Percentiles rank a stretch among this genome's conserved stretches.
phyloP scores from a whole-genome alignment of 2,329 filamentous ascomycete genomes.

The Aspergillus persii region DNA sequence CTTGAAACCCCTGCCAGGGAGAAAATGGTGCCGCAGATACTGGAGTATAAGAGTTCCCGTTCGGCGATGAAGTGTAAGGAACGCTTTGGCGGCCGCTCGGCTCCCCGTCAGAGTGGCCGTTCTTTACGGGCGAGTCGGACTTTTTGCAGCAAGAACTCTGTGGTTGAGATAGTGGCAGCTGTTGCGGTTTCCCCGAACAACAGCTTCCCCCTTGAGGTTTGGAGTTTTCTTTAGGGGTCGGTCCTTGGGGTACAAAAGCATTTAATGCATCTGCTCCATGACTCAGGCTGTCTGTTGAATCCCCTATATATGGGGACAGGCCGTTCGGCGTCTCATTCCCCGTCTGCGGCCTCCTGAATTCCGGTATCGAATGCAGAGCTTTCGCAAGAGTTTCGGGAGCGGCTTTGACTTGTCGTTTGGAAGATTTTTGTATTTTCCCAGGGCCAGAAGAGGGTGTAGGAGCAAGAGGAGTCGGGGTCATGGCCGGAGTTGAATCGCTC shows the following conservation, averaged over 20 bases:
- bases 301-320: slow-evolving; percentile 12
- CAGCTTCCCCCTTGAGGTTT: slow-evolving; percentile 19
- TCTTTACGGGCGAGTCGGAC: slow-evolving; percentile 3
- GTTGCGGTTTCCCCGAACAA: slow-evolving; percentile 24
- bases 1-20: slow-evolving; percentile 23
- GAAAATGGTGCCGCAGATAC: slow-evolving; percentile 15
- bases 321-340: slow-evolving; percentile 16
- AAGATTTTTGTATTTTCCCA: slow-evolving; percentile 36
- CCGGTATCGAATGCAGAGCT: slow-evolving; percentile 30
- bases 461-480: slow-evolving; percentile 12
- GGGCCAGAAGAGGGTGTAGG: slow-evolving; percentile 25
- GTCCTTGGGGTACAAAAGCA: not conserved
- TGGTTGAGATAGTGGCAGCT: slow-evolving; percentile 6
- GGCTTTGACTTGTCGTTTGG: slow-evolving; percentile 33
- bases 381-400: slow-evolving; percentile 35
- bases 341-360: slow-evolving; percentile 19
- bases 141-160: slow-evolving; percentile 31
- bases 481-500: slow-evolving; percentile 20
- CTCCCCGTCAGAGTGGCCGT: not conserved
- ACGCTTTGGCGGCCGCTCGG: not conserved
- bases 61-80: slow-evolving; percentile 11
- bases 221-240: not conserved
- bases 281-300: slow-evolving; percentile 4
- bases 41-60: slow-evolving; percentile 15
- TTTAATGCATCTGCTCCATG: not conserved